Evolutionary conservation across 768 basidiomycete genomes (phyloP).

Genomic region (Astraeus odoratus): DNA sequence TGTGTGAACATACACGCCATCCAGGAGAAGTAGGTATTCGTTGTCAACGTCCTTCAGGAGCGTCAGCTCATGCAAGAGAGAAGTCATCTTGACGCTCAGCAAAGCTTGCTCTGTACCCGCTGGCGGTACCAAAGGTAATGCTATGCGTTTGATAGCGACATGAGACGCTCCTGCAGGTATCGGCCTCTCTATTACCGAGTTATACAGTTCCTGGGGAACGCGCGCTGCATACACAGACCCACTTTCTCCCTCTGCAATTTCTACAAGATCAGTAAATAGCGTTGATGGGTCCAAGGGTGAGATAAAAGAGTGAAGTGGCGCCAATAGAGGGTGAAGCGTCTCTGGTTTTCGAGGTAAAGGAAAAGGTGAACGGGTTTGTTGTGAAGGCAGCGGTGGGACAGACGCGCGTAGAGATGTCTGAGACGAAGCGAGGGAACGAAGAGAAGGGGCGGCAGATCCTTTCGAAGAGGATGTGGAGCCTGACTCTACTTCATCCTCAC

Average conservation of each 20-base stretch:
- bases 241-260: conserved; percentile 80
- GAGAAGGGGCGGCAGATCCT: conserved; percentile 12
- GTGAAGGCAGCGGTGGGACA: conserved; percentile 42
- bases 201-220: conserved; percentile 12
- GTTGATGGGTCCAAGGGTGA: conserved; percentile 57
- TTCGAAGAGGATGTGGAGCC: background rate
- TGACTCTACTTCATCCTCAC: conserved; percentile 2
- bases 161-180: conserved; percentile 27
- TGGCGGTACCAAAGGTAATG: conserved; percentile 33
- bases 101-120: conserved; percentile 15
- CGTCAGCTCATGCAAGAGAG: conserved; percentile 53
- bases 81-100: conserved; percentile 55
- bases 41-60: conserved; percentile 54
- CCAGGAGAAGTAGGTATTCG: conserved; percentile 58
- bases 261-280: conserved; percentile 60
- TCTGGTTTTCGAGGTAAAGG: conserved; percentile 28
- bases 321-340: background rate
- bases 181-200: conserved; percentile 14
- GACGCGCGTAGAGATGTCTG: conserved; percentile 20
- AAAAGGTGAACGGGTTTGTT: conserved; percentile 40
- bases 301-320: conserved; percentile 50
- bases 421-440: conserved; percentile 25
- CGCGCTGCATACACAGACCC: conserved; percentile 57
- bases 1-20: conserved; percentile 63
- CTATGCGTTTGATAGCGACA: conserved; percentile 76